phyloP scores from a whole-genome alignment of 352 stramenopile genomes.

The Pythium diclinum region DNA sequence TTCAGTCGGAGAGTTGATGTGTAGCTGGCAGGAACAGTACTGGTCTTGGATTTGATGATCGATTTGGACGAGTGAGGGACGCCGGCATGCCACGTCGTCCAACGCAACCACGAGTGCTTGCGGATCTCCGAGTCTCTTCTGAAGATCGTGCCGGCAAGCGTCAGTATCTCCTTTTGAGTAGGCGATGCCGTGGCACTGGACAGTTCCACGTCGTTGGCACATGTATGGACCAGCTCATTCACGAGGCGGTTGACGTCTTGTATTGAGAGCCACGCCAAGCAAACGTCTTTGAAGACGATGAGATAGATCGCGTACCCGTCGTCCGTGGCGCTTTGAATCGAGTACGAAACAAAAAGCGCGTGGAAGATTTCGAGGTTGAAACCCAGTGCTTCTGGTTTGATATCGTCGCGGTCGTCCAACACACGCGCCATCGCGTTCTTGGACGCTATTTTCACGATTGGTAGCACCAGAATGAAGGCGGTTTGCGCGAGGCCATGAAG shows the following conservation, averaged over 20 bases:
- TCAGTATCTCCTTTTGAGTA: not conserved
- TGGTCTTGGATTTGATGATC: not conserved
- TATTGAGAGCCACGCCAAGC: not conserved
- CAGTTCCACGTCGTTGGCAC: not conserved
- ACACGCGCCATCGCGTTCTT: slow-evolving; percentile 20
- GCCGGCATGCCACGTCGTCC: not conserved
- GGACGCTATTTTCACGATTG: slow-evolving; percentile 19
- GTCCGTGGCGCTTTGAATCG: slow-evolving; percentile 3
- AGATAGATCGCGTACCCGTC: not conserved
- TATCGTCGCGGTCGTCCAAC: slow-evolving; percentile 7
- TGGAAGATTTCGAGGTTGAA: slow-evolving; percentile 24
- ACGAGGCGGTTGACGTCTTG: not conserved
- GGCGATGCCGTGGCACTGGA: not conserved
- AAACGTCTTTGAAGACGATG: not conserved
- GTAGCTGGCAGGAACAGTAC: not conserved
- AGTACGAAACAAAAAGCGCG: slow-evolving; percentile 11
- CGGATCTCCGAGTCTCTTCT: not conserved
- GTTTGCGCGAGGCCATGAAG: slow-evolving; percentile 11
- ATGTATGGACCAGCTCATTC: not conserved
- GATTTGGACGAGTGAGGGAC: not conserved
- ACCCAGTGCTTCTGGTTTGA: slow-evolving; percentile 10
- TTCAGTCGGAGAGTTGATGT: not conserved
- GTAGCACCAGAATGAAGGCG: slow-evolving; percentile 13
- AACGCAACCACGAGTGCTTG: not conserved
- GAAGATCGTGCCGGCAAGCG: not conserved